Evolutionary conservation across 208 protist genomes (phyloP).

Genomic region (Trypanosoma melophagium): DNA sequence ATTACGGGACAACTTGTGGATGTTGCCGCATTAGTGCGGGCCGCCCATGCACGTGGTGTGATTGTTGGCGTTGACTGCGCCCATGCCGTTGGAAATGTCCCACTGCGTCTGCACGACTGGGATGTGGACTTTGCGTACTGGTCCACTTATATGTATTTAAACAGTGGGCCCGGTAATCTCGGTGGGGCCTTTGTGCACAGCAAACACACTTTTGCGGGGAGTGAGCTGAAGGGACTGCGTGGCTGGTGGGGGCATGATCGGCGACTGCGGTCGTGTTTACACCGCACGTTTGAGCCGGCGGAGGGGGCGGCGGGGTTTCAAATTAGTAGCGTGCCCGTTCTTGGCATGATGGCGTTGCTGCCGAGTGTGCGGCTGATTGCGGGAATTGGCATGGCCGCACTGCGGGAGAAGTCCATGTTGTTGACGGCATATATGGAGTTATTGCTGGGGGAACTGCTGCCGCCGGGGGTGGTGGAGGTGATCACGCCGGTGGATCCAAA

Average conservation of each 20-base stretch:
- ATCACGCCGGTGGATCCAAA: constrained; percentile 82
- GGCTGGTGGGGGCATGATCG: constrained; percentile 93
- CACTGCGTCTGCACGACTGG: constrained; percentile 94
- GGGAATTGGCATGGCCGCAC: constrained; percentile 55
- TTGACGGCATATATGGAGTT: constrained; percentile 92
- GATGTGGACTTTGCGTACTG: constrained; percentile 95
- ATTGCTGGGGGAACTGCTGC: constrained; percentile 69
- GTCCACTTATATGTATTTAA: constrained; percentile 97
- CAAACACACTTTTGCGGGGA: constrained; percentile 54
- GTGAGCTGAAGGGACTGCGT: constrained; percentile 52
- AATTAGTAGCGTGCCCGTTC: constrained; percentile 72
- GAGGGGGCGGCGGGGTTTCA: constrained; percentile 82
- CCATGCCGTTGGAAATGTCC: constrained; percentile 94
- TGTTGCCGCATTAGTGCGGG: constrained; percentile 88
- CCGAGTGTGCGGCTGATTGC: constrained; percentile 89
- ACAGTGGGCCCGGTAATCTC: constrained; percentile 89
- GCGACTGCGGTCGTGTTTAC: constrained; percentile 71
- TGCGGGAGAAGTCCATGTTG: constrained; percentile 82
- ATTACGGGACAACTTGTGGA: constrained; percentile 94
- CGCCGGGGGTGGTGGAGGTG: constrained; percentile 61
- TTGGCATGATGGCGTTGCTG: constrained; percentile 62
- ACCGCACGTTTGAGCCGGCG: constrained; percentile 51
- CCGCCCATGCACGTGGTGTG: constrained; percentile 73
- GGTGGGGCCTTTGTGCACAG: constrained; percentile 92
- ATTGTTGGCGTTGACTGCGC: constrained; percentile 93